A percentile compares a stretch with the other conserved stretches of the same genome.
Evolutionary conservation across 2,329 filamentous ascomycete genomes (phyloP).

Genomic region (Lachnellula arida): DNA sequence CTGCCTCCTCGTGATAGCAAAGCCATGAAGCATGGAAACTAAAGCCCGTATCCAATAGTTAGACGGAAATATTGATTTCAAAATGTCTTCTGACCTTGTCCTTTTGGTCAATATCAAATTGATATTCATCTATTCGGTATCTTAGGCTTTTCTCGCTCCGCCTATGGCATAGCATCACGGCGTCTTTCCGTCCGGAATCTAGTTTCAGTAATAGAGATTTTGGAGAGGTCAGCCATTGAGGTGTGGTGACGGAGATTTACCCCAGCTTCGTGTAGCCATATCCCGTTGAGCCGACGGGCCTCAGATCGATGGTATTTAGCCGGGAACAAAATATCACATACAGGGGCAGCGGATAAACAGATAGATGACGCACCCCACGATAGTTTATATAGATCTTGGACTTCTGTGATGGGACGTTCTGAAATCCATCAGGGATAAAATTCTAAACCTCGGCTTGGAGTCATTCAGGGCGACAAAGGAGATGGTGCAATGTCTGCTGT

Average conservation of each 20-base stretch:
- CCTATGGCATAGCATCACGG: constrained; percentile 1
- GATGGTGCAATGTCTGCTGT: too few species aligned
- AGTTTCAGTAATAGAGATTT: constrained; percentile 2
- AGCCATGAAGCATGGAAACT: not conserved
- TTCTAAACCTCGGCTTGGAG: too few species aligned
- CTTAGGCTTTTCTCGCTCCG: constrained; percentile 1
- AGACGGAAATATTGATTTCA: not conserved
- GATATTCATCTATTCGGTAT: constrained; percentile 10
- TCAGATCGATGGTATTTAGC: constrained; percentile 7
- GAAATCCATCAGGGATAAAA: too few species aligned
- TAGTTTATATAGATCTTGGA: not conserved
- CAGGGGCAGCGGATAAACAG: not conserved
- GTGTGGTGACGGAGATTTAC: constrained; percentile 1
- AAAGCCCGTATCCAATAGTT: not conserved
- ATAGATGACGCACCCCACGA: not conserved
- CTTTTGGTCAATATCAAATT: not conserved
- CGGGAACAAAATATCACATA: not conserved
- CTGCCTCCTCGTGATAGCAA: not conserved
- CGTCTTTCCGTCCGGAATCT: constrained; percentile 6
- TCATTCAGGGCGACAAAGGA: too few species aligned
- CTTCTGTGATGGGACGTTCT: too few species aligned
- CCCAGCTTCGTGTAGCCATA: not conserved
- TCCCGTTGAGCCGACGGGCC: constrained; percentile 10
- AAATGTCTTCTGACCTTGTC: constrained; percentile 8
- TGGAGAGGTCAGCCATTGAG: not conserved